Base-by-base conservation (phyloP, 331 rosid genomes). In the Quercus tomentella region DNA sequence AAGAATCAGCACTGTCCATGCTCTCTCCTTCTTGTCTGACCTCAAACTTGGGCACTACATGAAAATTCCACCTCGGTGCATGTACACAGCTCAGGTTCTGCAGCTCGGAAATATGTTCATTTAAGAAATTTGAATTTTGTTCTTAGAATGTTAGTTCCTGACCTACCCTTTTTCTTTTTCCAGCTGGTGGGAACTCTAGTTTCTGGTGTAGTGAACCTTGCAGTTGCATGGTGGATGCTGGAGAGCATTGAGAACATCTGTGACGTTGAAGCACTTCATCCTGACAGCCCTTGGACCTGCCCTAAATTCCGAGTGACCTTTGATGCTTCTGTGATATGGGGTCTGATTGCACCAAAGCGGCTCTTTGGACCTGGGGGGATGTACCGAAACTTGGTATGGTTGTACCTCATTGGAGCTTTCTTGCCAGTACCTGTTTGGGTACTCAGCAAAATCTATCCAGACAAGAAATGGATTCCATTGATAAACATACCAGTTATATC, bases 151-250 rank as follows among this genome's bases (percentile, higher is more conserved):
- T 25, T 26, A 6, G 65, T 26, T 52, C 6, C 60, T 79, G 65
- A 79, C 65, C 35, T 7, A 9, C 20, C 6, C 20, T 3, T 37
- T 52, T 51, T 12, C 49, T 41, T n/a, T 15, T 35, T 66, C 23
- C 85, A 95, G 99, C 86, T 96, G 63, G 99, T 91, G 72, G 99
- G 99, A 74, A 96, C 99, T 61, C 76, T 93, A 3, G 84, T 96
- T 80, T 79, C 99, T 5, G 96, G 92, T n/a, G 68, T 77, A 17
- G 94, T 93, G 71, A 93, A 96, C 87, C 96, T 96, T 37, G 88
- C 89, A 9, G 97, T 93, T 72, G 99, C 99, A 11, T 96, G 99
- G 99, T 96, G 99, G 99, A 96, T 96, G 99, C 80, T 96, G 83
- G 99, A 83, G 52, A 79, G 66, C 83, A 89, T 96, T 16, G 88